Percentiles rank a stretch among this genome's conserved stretches.
These are phyloP conservation scores for Eucalyptus erythrocorys DNA, from an alignment of 345 rosid genomes.

Conservation along the genomic window DNA sequence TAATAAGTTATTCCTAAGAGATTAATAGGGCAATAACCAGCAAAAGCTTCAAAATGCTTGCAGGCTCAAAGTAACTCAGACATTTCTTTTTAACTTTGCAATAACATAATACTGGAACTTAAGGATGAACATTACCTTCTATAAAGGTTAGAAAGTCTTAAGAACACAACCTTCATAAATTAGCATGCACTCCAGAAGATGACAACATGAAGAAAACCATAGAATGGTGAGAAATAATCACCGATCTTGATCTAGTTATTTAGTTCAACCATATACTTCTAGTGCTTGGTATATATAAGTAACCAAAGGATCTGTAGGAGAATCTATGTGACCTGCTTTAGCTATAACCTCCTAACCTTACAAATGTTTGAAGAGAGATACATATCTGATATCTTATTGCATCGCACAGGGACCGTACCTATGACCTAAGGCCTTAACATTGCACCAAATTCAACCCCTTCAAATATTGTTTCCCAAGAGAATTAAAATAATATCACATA, in stretches of 20 bases:
- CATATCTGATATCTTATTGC: neutral
- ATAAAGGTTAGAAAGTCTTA: neutral
- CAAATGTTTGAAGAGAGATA: neutral
- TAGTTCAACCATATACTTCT: neutral
- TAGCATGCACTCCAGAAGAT: neutral
- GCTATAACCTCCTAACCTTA: neutral
- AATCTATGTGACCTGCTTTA: neutral
- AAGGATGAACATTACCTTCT: neutral
- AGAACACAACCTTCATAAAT: neutral
- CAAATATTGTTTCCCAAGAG: neutral
- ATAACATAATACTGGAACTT: neutral
- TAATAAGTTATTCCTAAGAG: neutral
- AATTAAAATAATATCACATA: neutral
- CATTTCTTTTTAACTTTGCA: neutral
- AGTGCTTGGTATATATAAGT: neutral
- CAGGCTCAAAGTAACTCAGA: neutral
- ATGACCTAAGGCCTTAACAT: neutral
- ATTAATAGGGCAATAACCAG: neutral
- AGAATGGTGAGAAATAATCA: neutral
- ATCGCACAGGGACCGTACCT: neutral
- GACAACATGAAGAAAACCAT: neutral
- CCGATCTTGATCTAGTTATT: neutral
- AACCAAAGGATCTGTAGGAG: neutral
- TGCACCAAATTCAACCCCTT: neutral
- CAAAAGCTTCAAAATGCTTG: neutral